Base-by-base conservation (phyloP, 106 monocot genomes). In the Chionographis japonica region DNA sequence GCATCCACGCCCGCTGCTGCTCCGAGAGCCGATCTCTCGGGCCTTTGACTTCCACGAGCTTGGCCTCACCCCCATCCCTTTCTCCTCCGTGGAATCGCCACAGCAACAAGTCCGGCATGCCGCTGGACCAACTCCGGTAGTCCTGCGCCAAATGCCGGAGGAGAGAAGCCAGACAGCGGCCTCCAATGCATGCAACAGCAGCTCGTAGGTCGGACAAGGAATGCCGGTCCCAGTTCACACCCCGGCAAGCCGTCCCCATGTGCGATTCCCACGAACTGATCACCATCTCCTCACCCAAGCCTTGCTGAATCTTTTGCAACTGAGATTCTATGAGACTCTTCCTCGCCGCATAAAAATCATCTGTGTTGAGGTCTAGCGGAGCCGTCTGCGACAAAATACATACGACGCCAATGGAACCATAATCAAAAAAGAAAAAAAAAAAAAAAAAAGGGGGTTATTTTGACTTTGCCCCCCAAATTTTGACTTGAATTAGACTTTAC, bases 41-140 rank as follows among this genome's bases (percentile, higher is more conserved):
- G 11, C 97, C 90, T 75, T 98, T 98, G 14, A 98, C 97, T 73
- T 98, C 97, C 11, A 98, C 97, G 52, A 98, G 78, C 63, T 98
- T 98, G 16, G 81, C 86, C 73, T 92, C 87, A 37, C 97, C 97
- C 0, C 62, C 59, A 39, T 62, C 55, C 7, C 4, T 50, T 20
- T 86, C 86, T 46, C 61, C 80, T 20, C 66, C 88, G 40, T 76
- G 60, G 61, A 98, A 98, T 15, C 92, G 89, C 97, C 97, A 98
- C 3, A 98, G 50, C 37, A 98, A 46, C 20, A 98, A 63, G 69
- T 98, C 97, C 0, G 97, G 97, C 97, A 98, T 90, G 41, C 97
- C 97, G 55, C 85, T 89, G 0, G 87, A 98, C 97, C 97, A 98
- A 72, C 80, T 93, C 37, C 73, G 70, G 68, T 87, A 81, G 68